phyloP scores from a whole-genome alignment of 208 protist genomes.

The Leishmania braziliensis region DNA sequence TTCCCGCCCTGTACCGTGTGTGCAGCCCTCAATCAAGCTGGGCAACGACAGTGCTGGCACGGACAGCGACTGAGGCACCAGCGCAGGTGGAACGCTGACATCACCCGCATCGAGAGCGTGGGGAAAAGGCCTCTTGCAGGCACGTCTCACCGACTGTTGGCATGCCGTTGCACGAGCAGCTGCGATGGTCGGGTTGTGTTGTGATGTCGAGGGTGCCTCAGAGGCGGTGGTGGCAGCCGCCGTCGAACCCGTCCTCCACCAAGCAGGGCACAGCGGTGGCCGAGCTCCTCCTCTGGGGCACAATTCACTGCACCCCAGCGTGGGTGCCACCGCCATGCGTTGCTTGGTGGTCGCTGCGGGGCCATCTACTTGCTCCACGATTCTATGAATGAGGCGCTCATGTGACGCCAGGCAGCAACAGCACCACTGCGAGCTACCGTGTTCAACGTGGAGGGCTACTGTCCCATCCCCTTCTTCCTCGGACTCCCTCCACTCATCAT shows the following conservation, averaged over 20 bases:
- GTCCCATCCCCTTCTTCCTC: not conserved
- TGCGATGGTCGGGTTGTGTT: not conserved
- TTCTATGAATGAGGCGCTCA: not conserved
- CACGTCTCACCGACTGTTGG: not conserved
- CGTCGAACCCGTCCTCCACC: not conserved
- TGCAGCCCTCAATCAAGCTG: not conserved
- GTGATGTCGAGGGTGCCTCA: not conserved
- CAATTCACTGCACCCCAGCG: not conserved
- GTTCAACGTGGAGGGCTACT: not conserved
- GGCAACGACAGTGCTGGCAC: not conserved
- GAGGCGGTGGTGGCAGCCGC: not conserved
- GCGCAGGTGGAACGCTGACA: not conserved
- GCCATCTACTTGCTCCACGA: not conserved
- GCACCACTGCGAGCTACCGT: not conserved
- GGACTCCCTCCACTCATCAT: slow-evolving; percentile 1
- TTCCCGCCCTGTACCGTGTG: not conserved
- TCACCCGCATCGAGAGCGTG: not conserved
- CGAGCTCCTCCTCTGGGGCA: not conserved
- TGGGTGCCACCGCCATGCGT: not conserved
- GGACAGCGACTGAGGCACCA: not conserved
- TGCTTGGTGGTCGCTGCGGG: not conserved
- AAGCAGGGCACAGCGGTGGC: slow-evolving; percentile 7
- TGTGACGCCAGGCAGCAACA: not conserved
- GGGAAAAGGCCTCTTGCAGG: not conserved
- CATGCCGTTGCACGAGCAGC: not conserved